These are phyloP conservation scores for Pseudocercospora fijiensis DNA, from an alignment of 2,329 filamentous ascomycete genomes.

Conservation along the genomic window DNA sequence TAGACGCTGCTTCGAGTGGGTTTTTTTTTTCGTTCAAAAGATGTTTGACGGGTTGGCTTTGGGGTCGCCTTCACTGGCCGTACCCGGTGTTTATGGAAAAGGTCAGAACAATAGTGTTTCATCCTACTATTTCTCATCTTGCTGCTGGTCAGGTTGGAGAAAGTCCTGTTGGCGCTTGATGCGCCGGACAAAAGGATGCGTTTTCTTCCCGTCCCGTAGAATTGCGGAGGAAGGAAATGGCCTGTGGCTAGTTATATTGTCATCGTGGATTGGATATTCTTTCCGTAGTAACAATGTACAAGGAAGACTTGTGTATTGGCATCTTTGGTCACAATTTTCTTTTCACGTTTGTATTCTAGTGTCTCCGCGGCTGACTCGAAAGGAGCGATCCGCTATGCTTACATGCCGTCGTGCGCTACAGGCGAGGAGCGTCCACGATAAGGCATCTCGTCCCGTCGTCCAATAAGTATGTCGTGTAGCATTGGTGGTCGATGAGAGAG, in stretches of 20 bases:
- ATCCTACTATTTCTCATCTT: conserved; percentile 7
- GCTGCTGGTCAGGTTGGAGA: conserved; percentile 2
- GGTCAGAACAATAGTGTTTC: conserved; percentile 1
- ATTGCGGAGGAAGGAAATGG: background rate
- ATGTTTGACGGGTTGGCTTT: background rate
- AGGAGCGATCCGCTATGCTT: background rate
- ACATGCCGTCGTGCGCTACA: background rate
- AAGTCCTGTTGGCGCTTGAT: conserved; percentile 2
- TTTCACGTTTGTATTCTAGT: background rate
- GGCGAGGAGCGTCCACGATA: background rate
- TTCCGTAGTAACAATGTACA: conserved; percentile 6
- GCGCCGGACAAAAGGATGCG: conserved; percentile 3
- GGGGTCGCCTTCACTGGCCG: background rate
- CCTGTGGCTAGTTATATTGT: background rate
- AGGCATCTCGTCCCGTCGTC: background rate
- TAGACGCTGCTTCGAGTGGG: conserved; percentile 38
- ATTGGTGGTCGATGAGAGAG: background rate
- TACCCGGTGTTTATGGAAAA: background rate
- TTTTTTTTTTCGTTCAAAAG: conserved; percentile 12
- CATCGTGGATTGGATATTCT: background rate
- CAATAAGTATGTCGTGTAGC: background rate
- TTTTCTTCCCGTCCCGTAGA: no score
- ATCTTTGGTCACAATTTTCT: background rate
- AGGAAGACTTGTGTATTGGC: conserved; percentile 3
- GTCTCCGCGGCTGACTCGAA: background rate